Base-by-base conservation (phyloP, 768 basidiomycete genomes). In the Postia placenta region DNA sequence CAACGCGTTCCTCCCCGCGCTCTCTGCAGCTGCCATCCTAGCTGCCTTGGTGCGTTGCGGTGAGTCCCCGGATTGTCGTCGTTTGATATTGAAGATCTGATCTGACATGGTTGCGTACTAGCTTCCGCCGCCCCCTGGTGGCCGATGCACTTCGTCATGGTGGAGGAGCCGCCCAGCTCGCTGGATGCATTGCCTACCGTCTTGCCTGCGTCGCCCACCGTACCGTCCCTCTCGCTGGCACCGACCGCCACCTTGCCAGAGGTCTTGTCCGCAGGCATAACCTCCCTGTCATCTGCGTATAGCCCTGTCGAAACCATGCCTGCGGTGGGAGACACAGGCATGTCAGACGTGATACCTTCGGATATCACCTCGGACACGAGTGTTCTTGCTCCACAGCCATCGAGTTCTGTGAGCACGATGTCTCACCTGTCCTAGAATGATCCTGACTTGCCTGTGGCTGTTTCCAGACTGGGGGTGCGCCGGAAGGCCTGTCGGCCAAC, bases 131-230 rank as follows among this genome's bases (percentile, higher is more conserved):
- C 33, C 23, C 45, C 45, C 22, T 45, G 45, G 45, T 45, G 33
- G 30, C 45, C 45, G n/a, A 45, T 45, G 45, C 45, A 45, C 23
- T 45, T 33, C 33, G 45, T 45, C 20, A 9, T 45, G 33, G 45
- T 17, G 6, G 45, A 33, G 11, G 17, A 19, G 5, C 30, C 45
- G 4, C 17, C 33, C 28, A 30, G 26, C 45, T 2, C 15, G 11
- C 33, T 9, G 9, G 19, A 11, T 11, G 23, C 38, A 40, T 40
- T 22, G 12, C 9, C 7, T 6, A 6, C 20, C 9, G 17, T 19
- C 12, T 19, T 25, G 25, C 24, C 26, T n/a, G 42, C 5, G 12
- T n/a, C 28, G 14, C 33, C 26, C 17, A 22, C 30, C 5, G 11
- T 35, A 17, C 11, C 27, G 12, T 23, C 26, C 23, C 4, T 11